Base-by-base conservation (phyloP, 129 eudicot species). In the Tagetes erecta region DNA sequence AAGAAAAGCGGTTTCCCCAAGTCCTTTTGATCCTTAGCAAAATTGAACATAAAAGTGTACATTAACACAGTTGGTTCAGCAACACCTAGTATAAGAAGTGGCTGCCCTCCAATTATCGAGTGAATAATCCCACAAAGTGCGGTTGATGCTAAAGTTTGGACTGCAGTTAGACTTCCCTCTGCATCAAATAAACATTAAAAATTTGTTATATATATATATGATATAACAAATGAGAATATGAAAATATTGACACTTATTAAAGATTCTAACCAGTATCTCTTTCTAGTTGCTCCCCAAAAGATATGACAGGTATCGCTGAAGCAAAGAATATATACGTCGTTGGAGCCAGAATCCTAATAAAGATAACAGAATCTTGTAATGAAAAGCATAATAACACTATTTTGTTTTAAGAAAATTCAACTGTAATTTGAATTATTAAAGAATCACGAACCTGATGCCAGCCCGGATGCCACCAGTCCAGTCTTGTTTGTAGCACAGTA, bases 291-390 rank as follows among this genome's bases (percentile, higher is more conserved):
- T 90, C 99, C 62, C 99, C 99, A 58, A 94, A 94, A 71, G 99
- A 94, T 85, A 94, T 94, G 55, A 94, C 99, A 39, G 99, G 99
- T 78, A 94, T 94, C 38, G 99, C 96, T 36, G 99, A 94, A 60
- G 99, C 99, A 81, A 94, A 94, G 87, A 94, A 94, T 83, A 94
- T 88, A 68, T 94, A 93, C 8, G 98, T 93, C 5, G 98, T 93
- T 84, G 98, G 98, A 84, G 98, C 98, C 72, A 93, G 83, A 73
- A 93, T 93, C 93, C 98, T 93, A 75, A 36, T 49, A 71, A 80
- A 76, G 40, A 71, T 47, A 40, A 71, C 50, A 44, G 68, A 44
- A 67, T 64, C 57, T 27, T 5, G 53, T 72, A 5, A 47, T 47
- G 27, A 45, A 55, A 51, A 65, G 68, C 68, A 65, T 53, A 72